A percentile compares a stretch with the other conserved stretches of the same genome.
These are phyloP conservation scores for Candida adriatica DNA, from an alignment of 805 yeast genomes.

Conservation along the genomic window DNA sequence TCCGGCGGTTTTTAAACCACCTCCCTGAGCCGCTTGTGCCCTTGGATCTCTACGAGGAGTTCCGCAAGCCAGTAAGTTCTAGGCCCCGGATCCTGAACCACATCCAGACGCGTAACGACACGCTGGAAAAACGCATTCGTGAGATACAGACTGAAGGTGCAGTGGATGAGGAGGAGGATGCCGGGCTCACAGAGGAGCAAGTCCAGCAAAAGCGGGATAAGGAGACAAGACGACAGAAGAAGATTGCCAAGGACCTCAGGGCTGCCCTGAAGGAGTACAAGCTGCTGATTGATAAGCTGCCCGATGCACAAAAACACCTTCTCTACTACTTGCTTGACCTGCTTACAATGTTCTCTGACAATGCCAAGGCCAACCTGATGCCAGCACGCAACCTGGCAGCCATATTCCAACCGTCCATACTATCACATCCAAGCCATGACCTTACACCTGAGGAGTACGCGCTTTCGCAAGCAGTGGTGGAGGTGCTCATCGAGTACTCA, in stretches of 20 bases:
- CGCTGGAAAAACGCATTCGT: constrained; percentile 29
- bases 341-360: constrained; percentile 75
- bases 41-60: constrained; percentile 61
- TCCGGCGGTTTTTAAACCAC: constrained; percentile 79
- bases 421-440: constrained; percentile 90
- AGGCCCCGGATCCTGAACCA: constrained; percentile 62
- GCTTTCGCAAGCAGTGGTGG: constrained; percentile 76
- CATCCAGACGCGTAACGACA: constrained; percentile 50
- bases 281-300: constrained; percentile 56
- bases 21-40: constrained; percentile 93
- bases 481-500: constrained; percentile 82
- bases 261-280: constrained; percentile 70
- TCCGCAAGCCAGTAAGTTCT: constrained; percentile 66
- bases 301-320: constrained; percentile 73
- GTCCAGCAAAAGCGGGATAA: constrained; percentile 25
- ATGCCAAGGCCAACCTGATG: constrained; percentile 78
- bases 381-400: constrained; percentile 91
- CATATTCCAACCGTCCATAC: constrained; percentile 92
- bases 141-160: constrained; percentile 15
- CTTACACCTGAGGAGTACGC: constrained; percentile 90
- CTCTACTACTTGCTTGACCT: constrained; percentile 82
- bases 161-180: constrained; percentile 11
- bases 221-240: constrained; percentile 38
- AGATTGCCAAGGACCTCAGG: constrained; percentile 55
- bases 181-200: constrained; percentile 19